Base-by-base conservation (phyloP, 306 rosid genomes). In the Albizia julibrissin region DNA sequence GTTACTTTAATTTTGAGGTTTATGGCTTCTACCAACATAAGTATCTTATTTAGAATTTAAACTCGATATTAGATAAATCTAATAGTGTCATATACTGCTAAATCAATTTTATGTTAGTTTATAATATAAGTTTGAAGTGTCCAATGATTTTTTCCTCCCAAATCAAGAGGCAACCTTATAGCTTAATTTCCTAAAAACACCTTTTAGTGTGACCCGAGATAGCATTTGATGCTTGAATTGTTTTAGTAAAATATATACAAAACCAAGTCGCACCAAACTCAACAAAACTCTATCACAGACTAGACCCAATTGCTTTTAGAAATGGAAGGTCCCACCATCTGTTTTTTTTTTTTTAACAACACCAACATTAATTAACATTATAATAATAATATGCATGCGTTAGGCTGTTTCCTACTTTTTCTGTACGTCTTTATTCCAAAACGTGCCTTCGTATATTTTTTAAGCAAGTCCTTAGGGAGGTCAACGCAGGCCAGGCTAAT, bases 361-460 rank as follows among this genome's bases (percentile, higher is more conserved):
- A 16, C 40, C 22, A 66, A 66, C n/a, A 67, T 34, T 29, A 27
- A 56, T 5, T 8, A 14, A 9, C 5, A 58, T 22, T 2, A 22
- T 58, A 22, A 50, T n/a, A 65, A 18, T 34, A 18, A 34, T 16
- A 34, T 67, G 72, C 72, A 34, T 37, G 72, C 44, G 72, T 67
- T 67, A 67, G 14, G 68, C 65, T 76, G 62, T n/a, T 56, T 56
- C 62, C 27, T 56, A 8, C 56, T 56, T 76, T 65, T 65, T 31
- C 64, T 74, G 69, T 79, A 75, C 47, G 87, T 82, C 94, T 19
- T 79, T 78, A 50, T 91, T 87, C 66, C 26, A 34, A 33, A 67
- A 34, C 46, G 27, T 34, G 72, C 13, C 13, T 16, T 37, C 27
- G 6, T 26, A 61, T 61, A 61, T 61, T 7, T 67, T 7, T 18